Percentiles rank a stretch among this genome's conserved stretches.
phyloP scores from a whole-genome alignment of 2,329 filamentous ascomycete genomes.

The Pezicula radicicola region DNA sequence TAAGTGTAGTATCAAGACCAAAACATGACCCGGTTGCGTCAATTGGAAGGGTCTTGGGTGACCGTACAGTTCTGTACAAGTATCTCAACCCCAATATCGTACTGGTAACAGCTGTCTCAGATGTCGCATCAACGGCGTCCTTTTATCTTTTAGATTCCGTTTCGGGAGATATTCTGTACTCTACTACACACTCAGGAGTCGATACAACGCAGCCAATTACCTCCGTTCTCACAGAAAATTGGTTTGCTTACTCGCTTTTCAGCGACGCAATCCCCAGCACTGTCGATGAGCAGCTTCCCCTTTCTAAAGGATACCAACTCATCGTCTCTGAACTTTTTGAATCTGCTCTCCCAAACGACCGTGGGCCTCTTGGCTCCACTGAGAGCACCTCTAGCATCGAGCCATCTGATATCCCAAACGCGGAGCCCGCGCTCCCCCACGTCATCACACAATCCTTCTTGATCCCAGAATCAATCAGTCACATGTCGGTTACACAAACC shows the following conservation, averaged over 20 bases:
- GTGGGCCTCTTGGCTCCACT: constrained; percentile 69
- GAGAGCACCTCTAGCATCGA: constrained; percentile 76
- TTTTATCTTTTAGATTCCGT: constrained; percentile 83
- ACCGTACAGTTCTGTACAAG: constrained; percentile 94
- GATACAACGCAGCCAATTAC: constrained; percentile 72
- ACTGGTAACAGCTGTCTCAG: constrained; percentile 67
- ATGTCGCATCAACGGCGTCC: constrained; percentile 56
- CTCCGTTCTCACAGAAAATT: constrained; percentile 87
- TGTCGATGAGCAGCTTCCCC: constrained; percentile 48
- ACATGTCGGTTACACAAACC: constrained; percentile 82
- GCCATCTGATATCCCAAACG: constrained; percentile 54
- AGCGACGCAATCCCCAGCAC: constrained; percentile 56
- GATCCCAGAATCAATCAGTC: constrained; percentile 73
- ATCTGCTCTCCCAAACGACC: constrained; percentile 77
- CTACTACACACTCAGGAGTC: constrained; percentile 67
- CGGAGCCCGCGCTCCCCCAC: constrained; percentile 59
- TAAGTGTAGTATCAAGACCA: constrained; percentile 65
- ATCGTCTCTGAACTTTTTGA: constrained; percentile 88
- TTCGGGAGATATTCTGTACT: constrained; percentile 76
- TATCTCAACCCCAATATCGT: constrained; percentile 88
- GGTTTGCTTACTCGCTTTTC: constrained; percentile 85
- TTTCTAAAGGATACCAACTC: constrained; percentile 80
- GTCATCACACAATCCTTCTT: constrained; percentile 79
- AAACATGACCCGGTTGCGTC: constrained; percentile 86
- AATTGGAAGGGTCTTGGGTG: constrained; percentile 88